Base-by-base conservation (phyloP, 139 green algal genomes). In the Volvox africanus region DNA sequence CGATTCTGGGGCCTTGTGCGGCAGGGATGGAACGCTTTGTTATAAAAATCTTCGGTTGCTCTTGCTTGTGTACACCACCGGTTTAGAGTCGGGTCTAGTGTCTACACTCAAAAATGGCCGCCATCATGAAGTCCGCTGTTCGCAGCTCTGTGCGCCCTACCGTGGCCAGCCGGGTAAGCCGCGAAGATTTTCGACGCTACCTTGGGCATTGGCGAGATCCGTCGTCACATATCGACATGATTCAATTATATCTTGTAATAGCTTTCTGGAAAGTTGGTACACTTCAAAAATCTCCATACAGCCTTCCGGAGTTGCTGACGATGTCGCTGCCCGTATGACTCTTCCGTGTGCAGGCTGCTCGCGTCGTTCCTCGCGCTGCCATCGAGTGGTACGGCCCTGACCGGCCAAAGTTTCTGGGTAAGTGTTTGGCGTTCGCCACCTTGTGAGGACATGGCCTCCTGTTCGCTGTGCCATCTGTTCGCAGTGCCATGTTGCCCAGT, bases 321-420 rank as follows among this genome's bases (percentile, higher is more conserved):
- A 69, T 69, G 62, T 69, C 62, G n/a, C 62, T 69, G 62, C 62
- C 19, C 21, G 9, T 2, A 73, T 11, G 11, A 73, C 16, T 9
- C 16, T 73, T 73, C 2, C 2, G 9, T 73, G 2, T 73, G 80
- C 44, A 96, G 94, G 91, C 89, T 82, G 92, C 91, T 91, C 82
- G 87, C 73, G 91, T 95, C 88, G 95, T 96, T 71, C 95, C 95
- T 79, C 92, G 92, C 84, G 95, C 95, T 75, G 92, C 95, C 68
- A 92, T 97, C 36, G 96, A 97, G 95, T 97, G 91, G 73, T 97
- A 97, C 87, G 97, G 97, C 92, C 97, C 97, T 68, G 94, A 98
- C 93, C 95, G 97, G 89, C 95, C 96, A 73, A 97, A 97, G 93
- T 99, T 96, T 94, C 96, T 99, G 88, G 97, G 96, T 91, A 77